Evolutionary conservation across 2,329 filamentous ascomycete genomes (phyloP).

Genomic region (Ampelomyces quisqualis): DNA sequence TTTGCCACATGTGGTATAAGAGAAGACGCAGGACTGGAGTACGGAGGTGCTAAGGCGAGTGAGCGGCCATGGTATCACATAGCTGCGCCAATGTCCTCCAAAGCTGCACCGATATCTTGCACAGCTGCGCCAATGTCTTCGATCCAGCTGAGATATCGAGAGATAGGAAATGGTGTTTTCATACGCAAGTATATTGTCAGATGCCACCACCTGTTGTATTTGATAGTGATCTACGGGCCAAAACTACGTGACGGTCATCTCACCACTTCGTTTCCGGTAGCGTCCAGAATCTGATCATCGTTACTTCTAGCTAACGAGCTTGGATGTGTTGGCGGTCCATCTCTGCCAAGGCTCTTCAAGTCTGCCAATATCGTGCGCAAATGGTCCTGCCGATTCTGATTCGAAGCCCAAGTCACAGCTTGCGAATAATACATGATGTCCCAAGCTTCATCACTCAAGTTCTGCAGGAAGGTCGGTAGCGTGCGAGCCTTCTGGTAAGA

Average conservation of each 20-base stretch:
- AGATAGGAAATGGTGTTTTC: no score
- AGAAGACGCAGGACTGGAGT: no score
- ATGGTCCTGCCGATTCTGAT: constrained; percentile 37
- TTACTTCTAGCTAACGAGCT: constrained; percentile 8
- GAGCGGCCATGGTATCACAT: no score
- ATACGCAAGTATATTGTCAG: no score
- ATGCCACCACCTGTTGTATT: background rate
- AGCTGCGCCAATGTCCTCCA: no score
- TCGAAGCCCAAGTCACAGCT: constrained; percentile 39
- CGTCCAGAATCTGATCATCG: constrained; percentile 2
- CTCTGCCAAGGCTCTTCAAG: constrained; percentile 32
- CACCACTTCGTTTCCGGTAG: background rate
- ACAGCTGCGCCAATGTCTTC: no score
- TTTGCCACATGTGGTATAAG: no score
- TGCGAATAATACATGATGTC: constrained; percentile 44
- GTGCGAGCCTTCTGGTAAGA: constrained; percentile 35
- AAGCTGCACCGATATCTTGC: no score
- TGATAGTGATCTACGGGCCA: background rate
- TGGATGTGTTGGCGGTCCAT: constrained; percentile 41
- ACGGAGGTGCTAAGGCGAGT: no score
- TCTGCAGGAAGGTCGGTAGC: constrained; percentile 37
- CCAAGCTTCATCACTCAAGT: constrained; percentile 40
- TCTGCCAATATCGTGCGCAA: constrained; percentile 32
- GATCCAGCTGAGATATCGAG: no score
- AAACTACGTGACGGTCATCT: background rate